Evolutionary conservation across 2,329 filamentous ascomycete genomes (phyloP).

Genomic region (Apiospora phragmitis): DNA sequence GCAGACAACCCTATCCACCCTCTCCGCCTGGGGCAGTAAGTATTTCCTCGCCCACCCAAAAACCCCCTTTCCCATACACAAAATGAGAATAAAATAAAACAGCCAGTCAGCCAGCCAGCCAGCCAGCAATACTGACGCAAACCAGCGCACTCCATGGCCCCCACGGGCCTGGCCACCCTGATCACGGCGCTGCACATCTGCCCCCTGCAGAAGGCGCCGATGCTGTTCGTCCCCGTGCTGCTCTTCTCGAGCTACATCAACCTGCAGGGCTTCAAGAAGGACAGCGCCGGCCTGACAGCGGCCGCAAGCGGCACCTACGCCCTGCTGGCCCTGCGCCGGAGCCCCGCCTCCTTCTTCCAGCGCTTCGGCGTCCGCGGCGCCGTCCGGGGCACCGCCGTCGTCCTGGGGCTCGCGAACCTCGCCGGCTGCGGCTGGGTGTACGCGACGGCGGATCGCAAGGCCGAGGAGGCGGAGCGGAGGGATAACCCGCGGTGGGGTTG

Average conservation of each 20-base stretch:
- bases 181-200: slow-evolving; percentile 57
- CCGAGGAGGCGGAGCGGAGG: slow-evolving; percentile 48
- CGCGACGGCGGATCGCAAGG: slow-evolving; percentile 48
- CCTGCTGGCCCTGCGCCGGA: slow-evolving; percentile 52
- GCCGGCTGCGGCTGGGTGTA: slow-evolving; percentile 54
- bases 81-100: no score
- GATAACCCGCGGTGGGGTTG: slow-evolving; percentile 54
- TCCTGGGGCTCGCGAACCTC: slow-evolving; percentile 48
- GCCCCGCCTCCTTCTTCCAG: slow-evolving; percentile 31
- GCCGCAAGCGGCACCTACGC: slow-evolving; percentile 60
- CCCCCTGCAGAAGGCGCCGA: slow-evolving; percentile 51
- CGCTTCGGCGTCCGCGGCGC: slow-evolving; percentile 49
- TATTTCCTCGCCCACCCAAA: slow-evolving; percentile 18
- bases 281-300: slow-evolving; percentile 55
- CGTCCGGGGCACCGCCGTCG: slow-evolving; percentile 52
- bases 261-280: slow-evolving; percentile 58
- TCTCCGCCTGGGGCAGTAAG: slow-evolving; percentile 54
- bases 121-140: neutral
- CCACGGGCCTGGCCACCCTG: slow-evolving; percentile 56
- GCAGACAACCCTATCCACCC: slow-evolving; percentile 30
- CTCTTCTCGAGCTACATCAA: slow-evolving; percentile 60
- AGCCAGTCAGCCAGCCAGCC: no score
- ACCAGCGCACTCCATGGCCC: slow-evolving; percentile 53
- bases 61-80: neutral
- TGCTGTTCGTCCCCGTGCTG: slow-evolving; percentile 52